Evolutionary conservation across 2,329 filamentous ascomycete genomes (phyloP).

Genomic region (Penicillium sp.): DNA sequence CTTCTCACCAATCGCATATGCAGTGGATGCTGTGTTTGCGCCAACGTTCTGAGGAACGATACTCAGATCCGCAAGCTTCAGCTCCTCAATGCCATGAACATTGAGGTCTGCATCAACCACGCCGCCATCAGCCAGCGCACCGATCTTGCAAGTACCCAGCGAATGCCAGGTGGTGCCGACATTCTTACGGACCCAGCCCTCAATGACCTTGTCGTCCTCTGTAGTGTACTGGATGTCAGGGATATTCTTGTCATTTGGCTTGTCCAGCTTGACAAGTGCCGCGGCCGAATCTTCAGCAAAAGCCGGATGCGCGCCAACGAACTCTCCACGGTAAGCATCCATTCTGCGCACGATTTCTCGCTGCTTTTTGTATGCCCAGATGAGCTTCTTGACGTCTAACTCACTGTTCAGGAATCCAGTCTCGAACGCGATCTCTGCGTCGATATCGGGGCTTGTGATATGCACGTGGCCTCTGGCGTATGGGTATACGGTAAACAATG

Average conservation of each 20-base stretch:
- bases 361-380: neutral
- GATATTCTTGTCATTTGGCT: conserved; percentile 1
- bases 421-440: neutral
- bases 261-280: conserved; percentile 1
- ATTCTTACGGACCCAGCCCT: neutral
- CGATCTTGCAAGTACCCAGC: neutral
- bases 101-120: neutral
- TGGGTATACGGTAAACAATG: neutral
- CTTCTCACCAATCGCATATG: conserved; percentile 1
- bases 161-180: neutral
- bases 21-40: neutral
- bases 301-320: neutral
- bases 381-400: neutral
- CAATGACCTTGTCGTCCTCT: neutral
- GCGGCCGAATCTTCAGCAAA: neutral
- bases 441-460: neutral
- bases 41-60: neutral
- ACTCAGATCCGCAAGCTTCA: neutral
- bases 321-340: neutral
- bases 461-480: neutral
- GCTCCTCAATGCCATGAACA: neutral
- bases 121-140: neutral
- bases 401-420: neutral
- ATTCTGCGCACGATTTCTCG: neutral
- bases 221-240: neutral